phyloP scores from a whole-genome alignment of 768 basidiomycete genomes.

The Porphyrellus cyaneotinctus region DNA sequence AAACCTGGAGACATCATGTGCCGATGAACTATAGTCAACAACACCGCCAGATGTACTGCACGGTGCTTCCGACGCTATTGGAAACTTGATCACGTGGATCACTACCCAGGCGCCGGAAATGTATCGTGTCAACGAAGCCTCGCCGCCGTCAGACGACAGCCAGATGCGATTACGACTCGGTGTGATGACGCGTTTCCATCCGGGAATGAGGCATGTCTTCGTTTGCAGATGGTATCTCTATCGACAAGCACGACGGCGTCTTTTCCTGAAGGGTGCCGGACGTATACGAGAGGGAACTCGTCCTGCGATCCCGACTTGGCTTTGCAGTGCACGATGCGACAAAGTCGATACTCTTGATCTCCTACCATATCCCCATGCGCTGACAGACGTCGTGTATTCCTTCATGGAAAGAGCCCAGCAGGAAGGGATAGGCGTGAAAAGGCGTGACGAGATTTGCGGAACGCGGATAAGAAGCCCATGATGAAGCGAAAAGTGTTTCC shows the following conservation, averaged over 20 bases:
- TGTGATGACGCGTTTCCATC: neutral
- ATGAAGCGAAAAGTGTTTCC: neutral
- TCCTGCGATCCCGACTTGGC: neutral
- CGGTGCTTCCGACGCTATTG: neutral
- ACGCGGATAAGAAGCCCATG: neutral
- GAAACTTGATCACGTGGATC: neutral
- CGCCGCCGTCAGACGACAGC: neutral
- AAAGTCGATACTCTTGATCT: neutral
- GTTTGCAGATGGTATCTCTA: neutral
- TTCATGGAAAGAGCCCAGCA: neutral
- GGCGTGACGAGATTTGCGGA: neutral
- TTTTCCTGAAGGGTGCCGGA: neutral
- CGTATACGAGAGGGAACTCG: conserved; percentile 1
- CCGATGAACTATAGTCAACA: neutral
- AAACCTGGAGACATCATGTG: neutral
- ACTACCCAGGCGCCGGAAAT: neutral
- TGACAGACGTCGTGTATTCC: neutral
- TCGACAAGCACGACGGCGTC: neutral
- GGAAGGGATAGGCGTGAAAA: neutral
- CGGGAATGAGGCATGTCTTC: neutral
- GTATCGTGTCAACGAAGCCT: neutral
- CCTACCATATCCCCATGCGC: neutral
- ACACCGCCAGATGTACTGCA: neutral
- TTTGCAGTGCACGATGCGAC: conserved; percentile 5
- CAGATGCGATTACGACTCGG: neutral